Percentiles rank a stretch among this genome's conserved stretches.
Conservation (phyloP, 2,329 filamentous ascomycete species). For the Fusarium chlamydosporum region DNA sequence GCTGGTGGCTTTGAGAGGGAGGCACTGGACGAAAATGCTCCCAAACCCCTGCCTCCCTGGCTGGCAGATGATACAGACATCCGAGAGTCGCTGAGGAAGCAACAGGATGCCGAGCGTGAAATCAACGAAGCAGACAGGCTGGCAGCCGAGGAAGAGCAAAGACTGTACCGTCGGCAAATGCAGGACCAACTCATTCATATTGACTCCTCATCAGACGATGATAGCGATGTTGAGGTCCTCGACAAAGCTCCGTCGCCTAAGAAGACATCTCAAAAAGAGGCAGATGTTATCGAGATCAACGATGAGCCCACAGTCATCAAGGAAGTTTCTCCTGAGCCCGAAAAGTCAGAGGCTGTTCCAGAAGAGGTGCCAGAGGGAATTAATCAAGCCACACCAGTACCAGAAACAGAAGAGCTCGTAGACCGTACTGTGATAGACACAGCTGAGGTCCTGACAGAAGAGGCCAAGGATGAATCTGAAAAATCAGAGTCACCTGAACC, state of each 20-base stretch:
- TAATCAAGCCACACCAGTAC: not conserved
- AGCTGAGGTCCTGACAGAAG: not conserved
- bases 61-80: constrained; percentile 76
- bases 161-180: constrained; percentile 59
- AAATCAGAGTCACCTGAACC: constrained; percentile 56
- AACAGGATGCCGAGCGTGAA: constrained; percentile 68
- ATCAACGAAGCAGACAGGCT: constrained; percentile 75
- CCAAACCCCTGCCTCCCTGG: constrained; percentile 82
- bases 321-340: not conserved
- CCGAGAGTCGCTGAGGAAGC: constrained; percentile 71
- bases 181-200: constrained; percentile 71
- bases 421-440: constrained; percentile 3
- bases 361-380: constrained; percentile 5
- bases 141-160: constrained; percentile 69
- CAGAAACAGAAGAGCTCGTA: constrained; percentile 16
- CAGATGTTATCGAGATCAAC: constrained; percentile 24
- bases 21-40: constrained; percentile 57
- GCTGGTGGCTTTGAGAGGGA: constrained; percentile 77
- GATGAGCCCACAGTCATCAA: not conserved
- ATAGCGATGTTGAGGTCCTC: constrained; percentile 70
- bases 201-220: constrained; percentile 71
- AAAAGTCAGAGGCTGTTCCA: not conserved
- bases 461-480: constrained; percentile 41
- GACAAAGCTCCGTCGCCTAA: constrained; percentile 61
- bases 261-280: constrained; percentile 16